A percentile compares a stretch with the other conserved stretches of the same genome.
Conservation (phyloP, 1,284 basidiomycete genomes). For the Moesziomyces antarcticus region DNA sequence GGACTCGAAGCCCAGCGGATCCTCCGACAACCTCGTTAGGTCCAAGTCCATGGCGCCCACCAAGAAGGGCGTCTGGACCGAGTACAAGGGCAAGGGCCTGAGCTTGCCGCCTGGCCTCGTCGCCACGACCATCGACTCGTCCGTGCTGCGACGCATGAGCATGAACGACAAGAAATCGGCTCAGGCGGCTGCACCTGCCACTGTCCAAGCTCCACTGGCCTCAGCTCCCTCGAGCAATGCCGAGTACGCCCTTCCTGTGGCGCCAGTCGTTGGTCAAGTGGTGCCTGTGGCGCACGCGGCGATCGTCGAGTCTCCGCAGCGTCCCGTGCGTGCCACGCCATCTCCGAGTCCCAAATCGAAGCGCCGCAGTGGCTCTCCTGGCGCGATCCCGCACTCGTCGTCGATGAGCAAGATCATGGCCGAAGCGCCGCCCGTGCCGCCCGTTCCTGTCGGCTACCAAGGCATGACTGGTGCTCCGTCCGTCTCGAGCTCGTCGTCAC, state of each 20-base stretch:
- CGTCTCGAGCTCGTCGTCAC: slow-evolving; percentile 40
- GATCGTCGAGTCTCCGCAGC: slow-evolving; percentile 25
- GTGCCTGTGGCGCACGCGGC: slow-evolving; percentile 14
- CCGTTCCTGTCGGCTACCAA: slow-evolving; percentile 39
- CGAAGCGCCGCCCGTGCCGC: slow-evolving; percentile 51
- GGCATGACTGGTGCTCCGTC: slow-evolving; percentile 3
- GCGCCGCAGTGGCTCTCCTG: slow-evolving; percentile 19
- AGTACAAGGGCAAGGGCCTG: slow-evolving; percentile 56
- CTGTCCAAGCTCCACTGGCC: neutral
- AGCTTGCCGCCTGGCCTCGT: slow-evolving; percentile 54
- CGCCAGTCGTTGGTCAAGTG: slow-evolving; percentile 15
- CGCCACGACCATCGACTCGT: slow-evolving; percentile 55
- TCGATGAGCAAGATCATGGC: slow-evolving; percentile 42
- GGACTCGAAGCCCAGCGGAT: slow-evolving; percentile 9
- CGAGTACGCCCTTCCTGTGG: slow-evolving; percentile 1
- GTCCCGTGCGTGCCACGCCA: slow-evolving; percentile 6
- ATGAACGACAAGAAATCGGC: slow-evolving; percentile 23
- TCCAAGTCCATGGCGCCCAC: slow-evolving; percentile 34
- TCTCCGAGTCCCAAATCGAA: slow-evolving; percentile 25
- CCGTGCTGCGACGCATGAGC: slow-evolving; percentile 29
- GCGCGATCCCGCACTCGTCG: slow-evolving; percentile 19
- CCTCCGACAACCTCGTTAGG: slow-evolving; percentile 17
- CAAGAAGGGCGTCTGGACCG: slow-evolving; percentile 40
- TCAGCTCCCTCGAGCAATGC: neutral
- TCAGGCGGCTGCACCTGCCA: slow-evolving; percentile 6